Evolutionary conservation across 108 stramenopile species (phyloP), one percentile per base, ranked within the genome.

Genomic region (Schizochytrium sp.): DNA sequence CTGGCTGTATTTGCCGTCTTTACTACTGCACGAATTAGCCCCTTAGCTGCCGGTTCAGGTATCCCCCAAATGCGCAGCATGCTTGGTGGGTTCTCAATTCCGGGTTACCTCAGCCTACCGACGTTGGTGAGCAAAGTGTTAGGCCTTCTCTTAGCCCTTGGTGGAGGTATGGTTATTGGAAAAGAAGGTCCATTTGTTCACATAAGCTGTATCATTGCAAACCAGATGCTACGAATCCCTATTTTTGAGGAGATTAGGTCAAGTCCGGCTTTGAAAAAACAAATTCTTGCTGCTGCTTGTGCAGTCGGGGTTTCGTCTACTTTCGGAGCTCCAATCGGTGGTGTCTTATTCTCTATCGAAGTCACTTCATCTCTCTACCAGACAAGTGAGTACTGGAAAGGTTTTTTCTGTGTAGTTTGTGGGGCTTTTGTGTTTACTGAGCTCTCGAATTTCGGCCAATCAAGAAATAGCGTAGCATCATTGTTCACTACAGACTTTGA

Each of bases 161-260:
- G 91, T 17, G 91, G 92, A 0, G 94, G 95, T 40, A 88, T 96
- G 55, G 94, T 94, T 41, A 94, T 95, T 1, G 96, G 96, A 38
- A 92, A 93, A 56, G 96, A 96, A 91, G 96, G 96, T 44, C 96
- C 96, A 13, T 95, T 96, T 95, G 92, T 95, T 41, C 95, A 96
- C 90, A 60, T 92, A 40, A 90, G 87, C 42, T 57, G 57, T 10
- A 56, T 56, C 13, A 12, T 83, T 12, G 91, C 89, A 2, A 40
- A 57, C 3, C 38, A 58, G 47, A 55, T 92, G 50, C 12, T 28
- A 64, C 53, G 55, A n/a, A 45, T 93, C 15, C 89, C 92, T 2
- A 87, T 46, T 10, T 92, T 91, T 61, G 12, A 42, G 17, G 87
- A 47, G 17, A 57, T 90, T 41, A 72, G 89, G 58, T 46, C 19